phyloP scores from a whole-genome alignment of 768 basidiomycete genomes.

The Russula emetica region DNA sequence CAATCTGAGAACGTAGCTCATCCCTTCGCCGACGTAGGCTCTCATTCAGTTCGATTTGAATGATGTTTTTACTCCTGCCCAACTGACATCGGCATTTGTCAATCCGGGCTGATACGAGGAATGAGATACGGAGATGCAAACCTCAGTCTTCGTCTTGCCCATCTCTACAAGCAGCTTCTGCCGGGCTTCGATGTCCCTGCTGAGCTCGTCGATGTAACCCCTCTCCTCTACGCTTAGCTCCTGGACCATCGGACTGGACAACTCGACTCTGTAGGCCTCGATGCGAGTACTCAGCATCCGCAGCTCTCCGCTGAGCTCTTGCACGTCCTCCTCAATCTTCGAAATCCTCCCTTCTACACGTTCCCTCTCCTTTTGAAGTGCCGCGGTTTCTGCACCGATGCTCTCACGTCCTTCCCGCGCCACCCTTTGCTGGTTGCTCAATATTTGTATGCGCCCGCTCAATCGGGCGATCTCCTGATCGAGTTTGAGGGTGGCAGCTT shows the following conservation, averaged over 20 bases:
- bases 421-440: constrained; percentile 65
- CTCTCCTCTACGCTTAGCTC: constrained; percentile 74
- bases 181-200: constrained; percentile 69
- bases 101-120: constrained; percentile 1
- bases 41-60: constrained; percentile 94
- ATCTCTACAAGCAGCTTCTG: constrained; percentile 68
- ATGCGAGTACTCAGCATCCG: constrained; percentile 56
- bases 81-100: constrained; percentile 42
- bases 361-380: constrained; percentile 66
- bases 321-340: constrained; percentile 60
- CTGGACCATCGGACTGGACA: constrained; percentile 69
- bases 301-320: constrained; percentile 71
- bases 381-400: constrained; percentile 56
- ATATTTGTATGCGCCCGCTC: constrained; percentile 66
- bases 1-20: constrained; percentile 72
- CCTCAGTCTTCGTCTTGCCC: constrained; percentile 65
- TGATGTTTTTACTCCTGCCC: constrained; percentile 67
- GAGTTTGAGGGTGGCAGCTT: constrained; percentile 56
- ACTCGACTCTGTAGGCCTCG: constrained; percentile 61
- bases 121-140: constrained; percentile 39
- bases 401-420: constrained; percentile 64
- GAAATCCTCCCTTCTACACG: constrained; percentile 55
- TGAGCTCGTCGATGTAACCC: constrained; percentile 56
- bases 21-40: constrained; percentile 74
- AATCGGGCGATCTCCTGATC: constrained; percentile 85